Evolutionary conservation across 2,329 filamentous ascomycete genomes (phyloP), one percentile per base, ranked within the genome.

Genomic region (Talaromyces sp.): DNA sequence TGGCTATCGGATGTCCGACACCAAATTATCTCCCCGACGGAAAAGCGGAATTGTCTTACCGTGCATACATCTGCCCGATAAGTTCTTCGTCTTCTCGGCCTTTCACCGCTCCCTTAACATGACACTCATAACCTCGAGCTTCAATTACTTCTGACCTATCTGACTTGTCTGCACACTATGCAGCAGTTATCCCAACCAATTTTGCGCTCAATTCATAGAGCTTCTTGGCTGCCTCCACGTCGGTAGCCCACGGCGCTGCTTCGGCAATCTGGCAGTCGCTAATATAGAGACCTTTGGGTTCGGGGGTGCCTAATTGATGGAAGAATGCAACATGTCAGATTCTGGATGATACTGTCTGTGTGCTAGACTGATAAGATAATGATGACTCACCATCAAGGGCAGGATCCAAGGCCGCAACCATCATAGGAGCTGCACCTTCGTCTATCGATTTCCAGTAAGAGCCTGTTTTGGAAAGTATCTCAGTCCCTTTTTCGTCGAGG

Each of bases 391-490:
- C 71, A 19, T 70, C 69, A 49, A 83, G 69, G 2, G 69, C 70
- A 0, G 80, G 80, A 69, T 82, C 81, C 47, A 83, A 74, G 6
- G 79, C 80, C 5, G 81, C 80, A 8, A 79, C 76, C 15, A 83
- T 68, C 43, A 75, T 77, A 0, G 81, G 81, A 11, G 78, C 74
- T 60, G 76, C 77, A 4, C 80, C 80, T 69, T 82, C 76, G 69
- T 81, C 77, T 47, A 76, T 68, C 11, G 73, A 75, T 70, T 80
- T 82, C 65, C 61, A 71, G 40, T 66, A 59, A n/a, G 71, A 47
- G 65, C 75, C 29, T 70, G 70, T 53, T 68, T 69, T 40, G 70
- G 73, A 63, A 72, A 72, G 67, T 70, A 65, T 65, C 70, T 72
- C 65, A 40, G 62, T 27, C 58, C 63, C 69, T 45, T 54, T 34